Conservation (phyloP, 495 filamentous ascomycete genomes). For the Xylaria flabelliformis region DNA sequence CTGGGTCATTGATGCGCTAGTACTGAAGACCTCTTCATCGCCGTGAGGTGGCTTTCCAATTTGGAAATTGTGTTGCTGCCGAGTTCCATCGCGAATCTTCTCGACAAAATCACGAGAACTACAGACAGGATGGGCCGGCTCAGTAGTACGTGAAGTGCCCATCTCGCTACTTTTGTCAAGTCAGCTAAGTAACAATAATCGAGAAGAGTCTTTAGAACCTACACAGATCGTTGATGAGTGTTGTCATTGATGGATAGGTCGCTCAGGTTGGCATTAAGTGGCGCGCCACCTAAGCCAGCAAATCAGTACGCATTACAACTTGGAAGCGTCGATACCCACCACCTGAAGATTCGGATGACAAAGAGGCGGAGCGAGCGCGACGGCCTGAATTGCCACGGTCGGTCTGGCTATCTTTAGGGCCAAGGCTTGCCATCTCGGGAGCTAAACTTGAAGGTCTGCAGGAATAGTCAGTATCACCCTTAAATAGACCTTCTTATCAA, state of each 20-base stretch:
- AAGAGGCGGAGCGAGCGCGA: constrained; percentile 23
- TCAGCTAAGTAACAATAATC: background rate
- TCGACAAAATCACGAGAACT: constrained; percentile 5
- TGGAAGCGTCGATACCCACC: background rate
- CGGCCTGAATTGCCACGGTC: constrained; percentile 8
- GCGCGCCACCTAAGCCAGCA: constrained; percentile 15
- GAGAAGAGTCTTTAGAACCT: background rate
- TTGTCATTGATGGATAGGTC: constrained; percentile 14
- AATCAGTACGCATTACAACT: background rate
- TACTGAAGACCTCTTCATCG: constrained; percentile 22
- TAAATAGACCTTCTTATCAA: background rate
- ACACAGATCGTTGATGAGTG: constrained; percentile 22
- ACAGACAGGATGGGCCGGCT: background rate
- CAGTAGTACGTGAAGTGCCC: background rate
- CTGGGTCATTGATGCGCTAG: constrained; percentile 9
- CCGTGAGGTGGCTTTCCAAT: constrained; percentile 25
- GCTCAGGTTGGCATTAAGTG: constrained; percentile 14
- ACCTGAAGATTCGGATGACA: constrained; percentile 27
- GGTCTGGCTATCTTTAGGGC: background rate
- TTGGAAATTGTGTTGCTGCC: constrained; percentile 17
- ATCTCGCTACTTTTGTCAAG: constrained; percentile 19
- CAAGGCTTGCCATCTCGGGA: constrained; percentile 25
- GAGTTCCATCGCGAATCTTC: constrained; percentile 2
- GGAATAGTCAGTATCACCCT: background rate
- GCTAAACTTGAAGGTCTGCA: background rate